Evolutionary conservation across 2,329 filamentous ascomycete genomes (phyloP).

Genomic region (Colletotrichum nymphaeae): DNA sequence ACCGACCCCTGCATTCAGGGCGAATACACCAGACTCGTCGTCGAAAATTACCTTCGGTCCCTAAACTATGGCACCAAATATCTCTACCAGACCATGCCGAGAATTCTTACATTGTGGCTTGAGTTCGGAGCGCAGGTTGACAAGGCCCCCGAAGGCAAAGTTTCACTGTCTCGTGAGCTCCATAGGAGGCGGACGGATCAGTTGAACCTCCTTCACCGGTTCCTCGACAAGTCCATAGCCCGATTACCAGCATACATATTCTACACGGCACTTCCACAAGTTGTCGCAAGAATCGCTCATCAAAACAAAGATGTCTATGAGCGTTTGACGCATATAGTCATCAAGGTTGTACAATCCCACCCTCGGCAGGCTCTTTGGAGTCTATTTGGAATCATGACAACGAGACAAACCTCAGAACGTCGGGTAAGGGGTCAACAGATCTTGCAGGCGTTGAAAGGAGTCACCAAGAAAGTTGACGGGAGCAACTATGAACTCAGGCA

Average conservation of each 20-base stretch:
- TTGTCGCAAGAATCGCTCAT: slow-evolving; percentile 96
- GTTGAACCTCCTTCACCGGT: slow-evolving; percentile 76
- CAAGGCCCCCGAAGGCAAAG: slow-evolving; percentile 67
- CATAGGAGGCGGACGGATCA: slow-evolving; percentile 70
- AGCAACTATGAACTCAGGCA: slow-evolving; percentile 71
- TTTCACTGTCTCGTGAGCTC: slow-evolving; percentile 63
- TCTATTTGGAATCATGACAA: slow-evolving; percentile 87
- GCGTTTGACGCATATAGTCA: slow-evolving; percentile 81
- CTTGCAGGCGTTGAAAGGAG: slow-evolving; percentile 59
- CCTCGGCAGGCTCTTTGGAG: slow-evolving; percentile 94
- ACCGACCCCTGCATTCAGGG: slow-evolving; percentile 81
- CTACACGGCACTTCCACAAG: slow-evolving; percentile 87
- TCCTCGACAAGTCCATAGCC: slow-evolving; percentile 82
- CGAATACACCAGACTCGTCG: slow-evolving; percentile 86
- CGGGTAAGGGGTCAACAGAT: slow-evolving; percentile 64
- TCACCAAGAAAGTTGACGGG: slow-evolving; percentile 63
- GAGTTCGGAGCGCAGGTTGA: slow-evolving; percentile 85
- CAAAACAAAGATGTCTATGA: slow-evolving; percentile 82
- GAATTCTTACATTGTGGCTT: slow-evolving; percentile 92
- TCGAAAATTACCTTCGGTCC: slow-evolving; percentile 92
- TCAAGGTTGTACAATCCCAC: slow-evolving; percentile 87
- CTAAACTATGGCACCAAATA: slow-evolving; percentile 93
- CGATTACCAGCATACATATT: slow-evolving; percentile 81
- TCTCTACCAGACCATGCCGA: slow-evolving; percentile 92
- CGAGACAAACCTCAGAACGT: slow-evolving; percentile 77